Evolutionary conservation across 1,284 basidiomycete species (phyloP), one percentile per base, ranked within the genome.

Genomic region (Earliella scabrosa): DNA sequence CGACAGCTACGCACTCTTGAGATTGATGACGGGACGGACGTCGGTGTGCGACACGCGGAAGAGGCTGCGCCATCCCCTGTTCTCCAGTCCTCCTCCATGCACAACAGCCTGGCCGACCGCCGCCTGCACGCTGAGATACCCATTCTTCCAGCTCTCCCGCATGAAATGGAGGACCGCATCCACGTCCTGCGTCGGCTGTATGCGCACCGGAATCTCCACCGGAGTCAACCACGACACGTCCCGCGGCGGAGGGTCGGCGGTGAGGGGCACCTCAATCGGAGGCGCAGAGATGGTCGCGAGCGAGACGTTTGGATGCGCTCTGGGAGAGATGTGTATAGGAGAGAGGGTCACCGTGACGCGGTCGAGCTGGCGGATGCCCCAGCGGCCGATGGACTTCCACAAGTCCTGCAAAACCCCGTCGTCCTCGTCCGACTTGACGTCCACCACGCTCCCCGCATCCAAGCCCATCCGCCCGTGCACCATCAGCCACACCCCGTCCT

Each of bases 331-430:
- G 32, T 73, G 67, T 55, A 87, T 75, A 2, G 75, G 77, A 34
- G 77, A 78, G 40, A 86, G 70, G 43, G 78, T 73, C 43, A 87
- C 75, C 6, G 87, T 79, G n/a, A 88, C 80, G 18, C 70, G 73
- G 59, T 81, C 79, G 41, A 92, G 63, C 13, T 67, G 70, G 27
- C 75, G 75, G 32, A 91, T 78, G 2, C 87, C 81, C 81, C 87
- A 86, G 41, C 87, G 78, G 2, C 87, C 87, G 26, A 91, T 54
- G 2, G 79, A 74, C 70, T 87, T 90, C 83, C 85, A 88, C 23
- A 82, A 58, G 51, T 71, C 70, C 16, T 64, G 59, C 39, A 83
- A 60, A 13, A 82, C 44, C 38, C 81, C 77, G 48, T 74, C 73
- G 27, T 76, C 71, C 13, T 71, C 64, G 10, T 76, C 71, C 7